Base-by-base conservation (phyloP, 805 yeast genomes). In the Myxozyma neglecta region DNA sequence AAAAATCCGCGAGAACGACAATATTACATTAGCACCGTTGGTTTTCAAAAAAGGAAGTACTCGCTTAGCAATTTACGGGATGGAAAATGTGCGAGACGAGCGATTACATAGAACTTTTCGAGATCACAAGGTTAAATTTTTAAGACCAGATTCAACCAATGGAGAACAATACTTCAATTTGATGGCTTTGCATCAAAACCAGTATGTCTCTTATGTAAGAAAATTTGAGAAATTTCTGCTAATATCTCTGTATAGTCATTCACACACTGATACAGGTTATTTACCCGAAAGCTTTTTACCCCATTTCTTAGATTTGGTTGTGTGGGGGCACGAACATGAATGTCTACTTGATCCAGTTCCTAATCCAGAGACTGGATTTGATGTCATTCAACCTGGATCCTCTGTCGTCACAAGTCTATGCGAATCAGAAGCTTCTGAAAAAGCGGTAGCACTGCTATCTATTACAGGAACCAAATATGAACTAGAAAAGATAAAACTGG, bases 291-390 rank as follows among this genome's bases (percentile, higher is more conserved):
- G 80, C 56, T 88, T 89, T 68, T 75, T 94, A 29, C 99, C 98
- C 0, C 77, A 80, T 8, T 91, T 92, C 71, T 70, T 94, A 51
- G 91, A 94, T 71, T 78, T 93, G 59, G 86, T 94, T 0, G 76
- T 92, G 1, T 94, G 99, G 99, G 99, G 99, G 16, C 99, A 94
- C 74, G 99, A 94, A 72, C 99, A 94, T 74, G 97, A 94, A 72
- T 90, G 97, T 70, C 80, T 86, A 4, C 89, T 93, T 0, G 83
- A 83, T 60, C 84, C 96, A 0, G 81, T 79, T 1, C 62, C 69
- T 4, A 82, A 81, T 61, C 77, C 83, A 0, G 80, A 79, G 10
- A 81, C 81, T 1, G 87, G 86, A 0, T 90, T 93, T 70, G 84
- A 84, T 58, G 90, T 91, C 0, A 78, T 94, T 43, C 97, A 91